Conservation (phyloP, 495 filamentous ascomycete species). For the Parathielavia hyrcaniae region DNA sequence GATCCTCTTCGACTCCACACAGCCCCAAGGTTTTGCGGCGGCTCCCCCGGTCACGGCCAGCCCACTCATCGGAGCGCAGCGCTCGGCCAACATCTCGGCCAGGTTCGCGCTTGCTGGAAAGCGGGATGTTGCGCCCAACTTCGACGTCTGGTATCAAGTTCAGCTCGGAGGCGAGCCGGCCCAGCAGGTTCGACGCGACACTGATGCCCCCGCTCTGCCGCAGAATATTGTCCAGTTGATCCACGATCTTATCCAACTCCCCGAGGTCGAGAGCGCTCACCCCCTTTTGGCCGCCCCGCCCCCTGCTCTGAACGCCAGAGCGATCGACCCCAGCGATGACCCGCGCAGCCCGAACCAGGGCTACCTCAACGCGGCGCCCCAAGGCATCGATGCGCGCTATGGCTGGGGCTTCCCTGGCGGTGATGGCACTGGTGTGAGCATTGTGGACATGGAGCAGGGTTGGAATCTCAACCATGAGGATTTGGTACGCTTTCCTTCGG, state of each 20-base stretch:
- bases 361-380: conserved; percentile 17
- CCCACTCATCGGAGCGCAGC: neutral
- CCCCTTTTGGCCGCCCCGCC: conserved; percentile 8
- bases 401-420: conserved; percentile 20
- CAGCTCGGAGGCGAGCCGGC: neutral
- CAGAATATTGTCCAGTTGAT: conserved; percentile 5
- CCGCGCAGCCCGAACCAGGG: conserved; percentile 13
- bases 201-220: neutral
- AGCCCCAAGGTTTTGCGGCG: neutral
- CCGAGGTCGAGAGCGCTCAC: conserved; percentile 6
- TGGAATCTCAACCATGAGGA: conserved; percentile 21
- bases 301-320: neutral
- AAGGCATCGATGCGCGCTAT: conserved; percentile 21
- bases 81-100: neutral
- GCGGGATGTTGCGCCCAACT: neutral
- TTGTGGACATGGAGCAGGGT: conserved; percentile 23
- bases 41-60: neutral
- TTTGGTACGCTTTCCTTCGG: neutral
- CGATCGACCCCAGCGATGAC: conserved; percentile 12
- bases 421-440: conserved; percentile 10
- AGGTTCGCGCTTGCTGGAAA: neutral
- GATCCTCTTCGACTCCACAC: neutral
- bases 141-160: conserved; percentile 12
- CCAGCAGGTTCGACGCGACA: neutral
- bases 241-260: conserved; percentile 1